Evolutionary conservation across 2,329 filamentous ascomycete genomes (phyloP), one percentile per base, ranked within the genome.

Genomic region (Sporothrix brasiliensis): DNA sequence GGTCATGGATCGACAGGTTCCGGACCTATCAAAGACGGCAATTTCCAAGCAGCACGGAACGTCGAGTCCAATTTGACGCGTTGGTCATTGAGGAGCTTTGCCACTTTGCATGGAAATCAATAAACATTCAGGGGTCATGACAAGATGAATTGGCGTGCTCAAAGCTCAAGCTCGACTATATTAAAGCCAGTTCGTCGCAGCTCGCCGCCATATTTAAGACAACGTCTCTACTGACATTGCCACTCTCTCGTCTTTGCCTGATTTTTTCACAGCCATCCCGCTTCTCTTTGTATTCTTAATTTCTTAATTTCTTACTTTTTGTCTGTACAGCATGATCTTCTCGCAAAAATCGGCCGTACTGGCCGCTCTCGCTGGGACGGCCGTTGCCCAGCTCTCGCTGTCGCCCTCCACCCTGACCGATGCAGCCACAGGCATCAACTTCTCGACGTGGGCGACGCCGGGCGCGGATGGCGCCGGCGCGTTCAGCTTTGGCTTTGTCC

Each of bases 401-500:
- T 66, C 65, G 14, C 27, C 34, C 0, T 68, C 68, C 10, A 63
- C 47, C 0, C 70, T 70, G 14, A 69, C 66, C 14, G 72, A 73
- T 52, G 34, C 56, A 3, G 34, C 67, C 9, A 70, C 71, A 4
- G 72, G 71, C 41, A 72, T 73, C 63, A 69, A 71, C 41, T 73
- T 73, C 30, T 56, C 69, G 3, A 68, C 69, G 16, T 73, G 72
- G 72, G 66, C 71, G 6, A 58, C 54, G 10, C 60, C 65, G 3
- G 63, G 53, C 0, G 50, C 19, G 4, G 44, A 61, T 19, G 71
- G 72, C 34, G 19, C 47, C 1, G 71, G 69, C 3, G 71, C 73
- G 0, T 78, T 73, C 67, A 76, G 75, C 39, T 86, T 86, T 58
- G 87, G 87, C 75, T 75, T 89, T 66, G 84, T 84, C 1, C 78